Base-by-base conservation (phyloP, 2,329 filamentous ascomycete genomes). In the Talaromyces islandicus region DNA sequence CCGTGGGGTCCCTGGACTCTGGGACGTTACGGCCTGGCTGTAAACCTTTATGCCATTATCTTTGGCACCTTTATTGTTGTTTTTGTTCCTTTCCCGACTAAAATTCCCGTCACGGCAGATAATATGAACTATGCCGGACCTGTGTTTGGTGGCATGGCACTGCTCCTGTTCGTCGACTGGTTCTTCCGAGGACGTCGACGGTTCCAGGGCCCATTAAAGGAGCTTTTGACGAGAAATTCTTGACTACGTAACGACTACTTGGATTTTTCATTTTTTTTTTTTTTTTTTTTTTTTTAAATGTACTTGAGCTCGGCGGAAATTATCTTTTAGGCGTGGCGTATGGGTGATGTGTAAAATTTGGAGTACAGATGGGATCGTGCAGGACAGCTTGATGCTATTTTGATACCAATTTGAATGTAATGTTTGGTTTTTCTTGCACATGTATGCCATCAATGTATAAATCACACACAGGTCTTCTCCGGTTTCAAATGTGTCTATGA, bases 61-160 rank as follows among this genome's bases (percentile, higher is more conserved):
- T 77, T 71, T 60, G 71, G 70, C 5, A 52, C 64, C 17, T 71
- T 69, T 53, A 63, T 73, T 7, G 68, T 69, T 30, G 64, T 74
- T 25, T 71, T 69, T 65, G 57, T 74, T 17, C 70, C 69, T 6
- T 77, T 61, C 14, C 59, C 59, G 9, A 55, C 59, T 0, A 24
- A 41, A 9, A 54, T 75, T 0, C 73, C 74, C 1, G 72, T 76
- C 21, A 71, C 67, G 0, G 69, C 66, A 1, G 61, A 64, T 41
- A 75, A 75, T 55, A 76, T 77, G 73, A 77, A 77, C 55, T 76
- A 75, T 57, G 68, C 72, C 0, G 64, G 69, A 0, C 73, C 73
- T 1, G 71, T 76, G 11, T 74, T 74, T 54, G 63, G 53, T 10
- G 64, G 56, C 48, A 65, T 69, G 38, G 56, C 66, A 3, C 29